phyloP scores from a whole-genome alignment of 2,329 filamentous ascomycete species.

The Venturia effusa region DNA sequence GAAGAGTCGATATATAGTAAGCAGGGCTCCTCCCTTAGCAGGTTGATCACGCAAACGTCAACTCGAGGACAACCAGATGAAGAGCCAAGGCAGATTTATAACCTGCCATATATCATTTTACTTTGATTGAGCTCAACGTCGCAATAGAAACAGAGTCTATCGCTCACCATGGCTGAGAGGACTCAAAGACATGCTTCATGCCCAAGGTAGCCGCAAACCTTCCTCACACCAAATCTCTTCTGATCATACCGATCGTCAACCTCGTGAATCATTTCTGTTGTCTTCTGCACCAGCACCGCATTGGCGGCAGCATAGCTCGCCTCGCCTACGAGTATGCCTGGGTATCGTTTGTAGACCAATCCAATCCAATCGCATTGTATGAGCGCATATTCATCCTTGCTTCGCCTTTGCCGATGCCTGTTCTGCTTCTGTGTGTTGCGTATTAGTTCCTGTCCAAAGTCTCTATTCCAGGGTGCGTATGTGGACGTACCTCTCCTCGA shows the following conservation, averaged over 20 bases:
- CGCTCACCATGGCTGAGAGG: background rate
- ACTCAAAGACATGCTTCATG: background rate
- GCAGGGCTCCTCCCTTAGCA: no score
- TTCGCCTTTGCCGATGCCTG: conserved; percentile 26
- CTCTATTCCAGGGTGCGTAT: background rate
- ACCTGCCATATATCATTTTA: conserved; percentile 4
- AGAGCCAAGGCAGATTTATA: background rate
- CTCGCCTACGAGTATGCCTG: background rate
- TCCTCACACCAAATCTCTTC: background rate
- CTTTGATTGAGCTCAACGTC: background rate
- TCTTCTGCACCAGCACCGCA: background rate
- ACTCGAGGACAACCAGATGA: background rate
- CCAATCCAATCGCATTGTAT: background rate
- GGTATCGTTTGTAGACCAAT: conserved; percentile 1
- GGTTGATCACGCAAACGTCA: no score
- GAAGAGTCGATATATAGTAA: no score
- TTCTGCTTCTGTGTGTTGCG: conserved; percentile 17
- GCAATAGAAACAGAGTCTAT: background rate
- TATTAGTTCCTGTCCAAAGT: background rate
- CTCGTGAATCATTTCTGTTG: background rate
- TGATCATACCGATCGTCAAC: background rate
- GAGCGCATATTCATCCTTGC: conserved; percentile 13
- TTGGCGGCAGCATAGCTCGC: background rate
- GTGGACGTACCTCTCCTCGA: conserved; percentile 61
- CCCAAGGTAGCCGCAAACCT: background rate